A percentile compares a stretch with the other conserved stretches of the same genome.
Evolutionary conservation across 2,329 filamentous ascomycete genomes (phyloP).

Genomic region (Leptographium radiaticola): DNA sequence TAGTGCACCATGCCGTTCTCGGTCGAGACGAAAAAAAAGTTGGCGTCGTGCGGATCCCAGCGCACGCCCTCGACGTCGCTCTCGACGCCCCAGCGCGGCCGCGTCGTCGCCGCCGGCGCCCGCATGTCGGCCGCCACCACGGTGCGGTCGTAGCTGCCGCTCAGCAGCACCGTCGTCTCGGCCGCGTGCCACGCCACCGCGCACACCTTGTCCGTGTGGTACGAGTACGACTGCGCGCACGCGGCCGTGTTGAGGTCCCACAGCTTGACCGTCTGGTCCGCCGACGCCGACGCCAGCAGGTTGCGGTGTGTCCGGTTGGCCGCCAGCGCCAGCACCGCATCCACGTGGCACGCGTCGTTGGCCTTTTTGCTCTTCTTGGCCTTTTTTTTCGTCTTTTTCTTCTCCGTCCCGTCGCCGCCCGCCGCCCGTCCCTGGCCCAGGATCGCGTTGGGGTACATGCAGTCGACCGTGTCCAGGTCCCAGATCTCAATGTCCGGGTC

Average conservation of each 20-base stretch:
- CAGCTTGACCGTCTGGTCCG: constrained; percentile 93
- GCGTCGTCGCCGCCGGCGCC: constrained; percentile 69
- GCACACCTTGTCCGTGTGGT: constrained; percentile 97
- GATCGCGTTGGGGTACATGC: constrained; percentile 96
- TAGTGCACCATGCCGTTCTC: constrained; percentile 87
- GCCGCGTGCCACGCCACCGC: constrained; percentile 84
- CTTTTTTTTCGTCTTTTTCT: constrained; percentile 66
- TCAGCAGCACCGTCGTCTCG: constrained; percentile 79
- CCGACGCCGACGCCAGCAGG: constrained; percentile 84
- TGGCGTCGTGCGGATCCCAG: constrained; percentile 87
- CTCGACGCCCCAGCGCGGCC: constrained; percentile 82
- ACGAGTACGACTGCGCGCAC: constrained; percentile 88
- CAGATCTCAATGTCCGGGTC: constrained; percentile 98
- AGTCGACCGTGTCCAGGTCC: constrained; percentile 91
- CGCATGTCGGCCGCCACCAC: constrained; percentile 95
- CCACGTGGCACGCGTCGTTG: constrained; percentile 87
- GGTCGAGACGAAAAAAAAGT: constrained; percentile 92
- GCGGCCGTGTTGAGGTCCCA: constrained; percentile 91
- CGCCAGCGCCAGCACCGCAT: constrained; percentile 80
- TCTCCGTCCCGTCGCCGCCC: background rate
- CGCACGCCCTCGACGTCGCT: constrained; percentile 85
- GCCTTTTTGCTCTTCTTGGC: constrained; percentile 82
- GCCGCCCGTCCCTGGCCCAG: constrained; percentile 53
- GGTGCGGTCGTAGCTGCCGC: constrained; percentile 89
- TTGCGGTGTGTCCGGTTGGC: constrained; percentile 92